Evolutionary conservation across 2,329 filamentous ascomycete genomes (phyloP).

Genomic region (Ophiostoma triangulosporum): DNA sequence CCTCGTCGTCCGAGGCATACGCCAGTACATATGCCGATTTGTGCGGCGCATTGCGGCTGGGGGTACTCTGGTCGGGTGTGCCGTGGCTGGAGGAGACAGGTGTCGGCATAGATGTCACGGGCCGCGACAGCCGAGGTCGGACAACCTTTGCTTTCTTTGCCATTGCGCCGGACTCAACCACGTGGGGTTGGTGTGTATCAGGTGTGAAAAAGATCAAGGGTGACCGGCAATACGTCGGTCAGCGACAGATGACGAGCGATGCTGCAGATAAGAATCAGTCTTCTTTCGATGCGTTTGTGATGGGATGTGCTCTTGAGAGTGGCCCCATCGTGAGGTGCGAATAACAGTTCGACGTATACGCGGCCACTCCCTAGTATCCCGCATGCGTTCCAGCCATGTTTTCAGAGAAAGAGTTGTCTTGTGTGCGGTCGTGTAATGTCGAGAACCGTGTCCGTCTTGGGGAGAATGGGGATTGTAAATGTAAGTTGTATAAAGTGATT

Average conservation of each 20-base stretch:
- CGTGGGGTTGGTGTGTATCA: no score
- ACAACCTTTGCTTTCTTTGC: constrained; percentile 6
- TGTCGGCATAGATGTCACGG: constrained; percentile 17
- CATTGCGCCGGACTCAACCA: constrained; percentile 1
- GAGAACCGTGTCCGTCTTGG: no score
- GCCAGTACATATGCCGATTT: constrained; percentile 26
- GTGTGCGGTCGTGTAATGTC: no score
- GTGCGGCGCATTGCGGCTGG: constrained; percentile 14
- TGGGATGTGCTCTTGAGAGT: constrained; percentile 27
- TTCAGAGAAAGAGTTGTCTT: constrained; percentile 9
- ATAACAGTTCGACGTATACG: constrained; percentile 23
- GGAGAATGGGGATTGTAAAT: background rate
- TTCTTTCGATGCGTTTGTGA: background rate
- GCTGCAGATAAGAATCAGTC: background rate
- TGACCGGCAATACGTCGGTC: no score
- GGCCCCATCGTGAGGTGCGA: constrained; percentile 39
- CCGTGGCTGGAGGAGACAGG: constrained; percentile 21
- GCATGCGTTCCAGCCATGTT: constrained; percentile 29
- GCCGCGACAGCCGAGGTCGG: constrained; percentile 21
- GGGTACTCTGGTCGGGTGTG: constrained; percentile 13
- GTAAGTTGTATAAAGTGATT: background rate
- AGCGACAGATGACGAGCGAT: no score
- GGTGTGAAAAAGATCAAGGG: background rate
- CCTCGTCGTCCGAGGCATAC: constrained; percentile 25
- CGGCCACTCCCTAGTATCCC: constrained; percentile 42